phyloP scores from a whole-genome alignment of 2,329 filamentous ascomycete species.

The Diaporthe velutina region DNA sequence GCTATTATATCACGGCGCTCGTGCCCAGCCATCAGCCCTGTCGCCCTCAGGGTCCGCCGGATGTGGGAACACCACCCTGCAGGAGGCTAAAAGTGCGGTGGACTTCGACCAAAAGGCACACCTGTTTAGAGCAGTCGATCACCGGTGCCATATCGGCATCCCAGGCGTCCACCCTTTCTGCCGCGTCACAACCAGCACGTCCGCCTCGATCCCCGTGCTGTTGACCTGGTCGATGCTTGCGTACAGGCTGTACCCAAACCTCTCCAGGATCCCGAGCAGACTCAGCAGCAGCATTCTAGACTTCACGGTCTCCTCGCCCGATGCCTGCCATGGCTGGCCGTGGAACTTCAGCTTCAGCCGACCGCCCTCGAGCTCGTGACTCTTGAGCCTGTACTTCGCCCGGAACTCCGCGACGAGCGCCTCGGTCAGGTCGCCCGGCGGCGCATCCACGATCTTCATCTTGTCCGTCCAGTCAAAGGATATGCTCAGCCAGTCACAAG shows the following conservation, averaged over 20 bases:
- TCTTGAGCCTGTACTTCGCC: conserved; percentile 16
- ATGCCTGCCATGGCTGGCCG: conserved; percentile 50
- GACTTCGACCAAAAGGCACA: background rate
- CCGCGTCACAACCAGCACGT: conserved; percentile 39
- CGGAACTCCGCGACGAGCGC: conserved; percentile 41
- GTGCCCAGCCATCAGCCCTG: conserved; percentile 13
- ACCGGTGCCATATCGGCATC: conserved; percentile 34
- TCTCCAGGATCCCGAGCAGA: conserved; percentile 51
- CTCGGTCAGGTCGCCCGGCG: conserved; percentile 40
- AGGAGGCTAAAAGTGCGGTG: background rate
- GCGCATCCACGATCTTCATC: conserved; percentile 50
- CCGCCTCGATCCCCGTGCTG: conserved; percentile 32
- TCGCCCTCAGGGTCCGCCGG: background rate
- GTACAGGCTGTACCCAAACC: conserved; percentile 54
- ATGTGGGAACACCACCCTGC: conserved; percentile 5
- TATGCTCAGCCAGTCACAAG: conserved; percentile 53
- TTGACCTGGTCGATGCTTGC: conserved; percentile 51
- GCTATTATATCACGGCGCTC: background rate
- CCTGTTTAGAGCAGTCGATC: background rate
- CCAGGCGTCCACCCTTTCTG: conserved; percentile 37
- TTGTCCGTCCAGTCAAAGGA: conserved; percentile 49
- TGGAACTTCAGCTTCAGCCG: conserved; percentile 50
- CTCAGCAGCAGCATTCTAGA: conserved; percentile 49
- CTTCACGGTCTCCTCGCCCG: conserved; percentile 39
- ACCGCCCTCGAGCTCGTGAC: conserved; percentile 37